Evolutionary conservation across 2,329 filamentous ascomycete species (phyloP), one percentile per base, ranked within the genome.

Genomic region (Fusarium hainanense): DNA sequence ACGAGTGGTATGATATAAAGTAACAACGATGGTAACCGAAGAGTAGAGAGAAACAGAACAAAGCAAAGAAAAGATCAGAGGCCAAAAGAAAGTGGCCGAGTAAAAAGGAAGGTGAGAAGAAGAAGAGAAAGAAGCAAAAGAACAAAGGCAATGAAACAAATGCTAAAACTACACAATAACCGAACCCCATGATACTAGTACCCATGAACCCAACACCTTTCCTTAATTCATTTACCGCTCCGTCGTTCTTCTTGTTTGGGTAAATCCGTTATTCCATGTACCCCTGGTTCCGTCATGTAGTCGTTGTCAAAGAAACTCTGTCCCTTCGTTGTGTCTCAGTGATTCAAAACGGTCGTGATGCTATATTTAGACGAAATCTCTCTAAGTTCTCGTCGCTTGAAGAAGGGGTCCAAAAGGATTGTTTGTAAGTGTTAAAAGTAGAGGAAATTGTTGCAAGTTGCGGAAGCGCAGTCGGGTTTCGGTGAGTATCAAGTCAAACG

Each of bases 1-100:
- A 75, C 71, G 64, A 65, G 50, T 74, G 72, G 72, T 74, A 73
- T 72, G 66, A 62, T 72, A 47, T 55, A 57, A 68, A 60, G 50
- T 68, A 58, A 68, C 48, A 70, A 65, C 40, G 61, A 63, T 56
- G 64, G 71, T 62, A 58, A 65, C 51, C 52, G 46, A 65, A 62
- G 59, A 63, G 56, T 54, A 63, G 46, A 68, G 54, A 42, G 57
- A 25, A 40, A 54, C 52, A 43, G 21, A 44, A 47, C 52, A 49
- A 58, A 50, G n/a, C 47, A 58, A 30, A n/a, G 13, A 28, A 54
- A 62, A 55, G 40, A 64, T 46, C 54, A 47, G 37, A 28, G 42
- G 21, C 42, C 28, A 60, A 59, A 41, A 55, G 49, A 28, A 51
- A 32, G 34, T 44, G 30, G 34, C 34, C 34, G 43, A 43, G 30